Percentiles rank a stretch among this genome's conserved stretches.
Evolutionary conservation across 805 yeast species (phyloP).

Genomic region (Candida cerambycidarum): DNA sequence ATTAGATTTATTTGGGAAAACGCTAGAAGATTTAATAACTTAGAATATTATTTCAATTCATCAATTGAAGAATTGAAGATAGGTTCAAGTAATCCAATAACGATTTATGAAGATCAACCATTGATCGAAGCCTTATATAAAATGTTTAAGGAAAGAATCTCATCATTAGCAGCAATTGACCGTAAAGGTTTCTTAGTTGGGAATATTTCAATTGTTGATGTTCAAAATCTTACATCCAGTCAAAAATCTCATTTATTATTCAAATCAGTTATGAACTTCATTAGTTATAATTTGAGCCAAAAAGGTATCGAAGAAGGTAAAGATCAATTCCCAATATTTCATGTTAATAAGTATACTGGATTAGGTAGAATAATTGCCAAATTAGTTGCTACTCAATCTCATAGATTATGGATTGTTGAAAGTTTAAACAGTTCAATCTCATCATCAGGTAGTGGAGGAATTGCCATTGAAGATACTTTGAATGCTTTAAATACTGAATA

Average conservation of each 20-base stretch:
- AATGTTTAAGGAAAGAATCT: constrained; percentile 82
- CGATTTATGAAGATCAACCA: constrained; percentile 83
- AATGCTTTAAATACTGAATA: constrained; percentile 7
- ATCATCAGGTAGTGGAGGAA: constrained; percentile 4
- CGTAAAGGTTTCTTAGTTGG: constrained; percentile 73
- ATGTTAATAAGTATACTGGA: constrained; percentile 76
- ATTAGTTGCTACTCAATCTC: constrained; percentile 91
- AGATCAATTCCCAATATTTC: constrained; percentile 95
- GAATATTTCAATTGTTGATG: constrained; percentile 93
- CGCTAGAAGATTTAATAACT: constrained; percentile 77
- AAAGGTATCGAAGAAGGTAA: constrained; percentile 93
- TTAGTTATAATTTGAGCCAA: constrained; percentile 78
- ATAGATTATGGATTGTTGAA: constrained; percentile 82
- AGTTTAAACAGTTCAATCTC: constrained; percentile 10
- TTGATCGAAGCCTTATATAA: constrained; percentile 82
- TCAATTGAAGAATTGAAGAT: constrained; percentile 72
- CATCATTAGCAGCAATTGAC: constrained; percentile 93
- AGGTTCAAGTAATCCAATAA: constrained; percentile 69
- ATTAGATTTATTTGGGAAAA: constrained; percentile 89
- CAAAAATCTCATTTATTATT: constrained; percentile 82
- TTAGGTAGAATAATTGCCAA: constrained; percentile 90
- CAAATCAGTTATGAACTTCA: constrained; percentile 82
- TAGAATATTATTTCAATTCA: constrained; percentile 71
- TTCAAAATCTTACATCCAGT: constrained; percentile 79
- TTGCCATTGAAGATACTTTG: constrained; percentile 32